phyloP scores from a whole-genome alignment of 495 filamentous ascomycete species.

The Tuber umbilicatum region DNA sequence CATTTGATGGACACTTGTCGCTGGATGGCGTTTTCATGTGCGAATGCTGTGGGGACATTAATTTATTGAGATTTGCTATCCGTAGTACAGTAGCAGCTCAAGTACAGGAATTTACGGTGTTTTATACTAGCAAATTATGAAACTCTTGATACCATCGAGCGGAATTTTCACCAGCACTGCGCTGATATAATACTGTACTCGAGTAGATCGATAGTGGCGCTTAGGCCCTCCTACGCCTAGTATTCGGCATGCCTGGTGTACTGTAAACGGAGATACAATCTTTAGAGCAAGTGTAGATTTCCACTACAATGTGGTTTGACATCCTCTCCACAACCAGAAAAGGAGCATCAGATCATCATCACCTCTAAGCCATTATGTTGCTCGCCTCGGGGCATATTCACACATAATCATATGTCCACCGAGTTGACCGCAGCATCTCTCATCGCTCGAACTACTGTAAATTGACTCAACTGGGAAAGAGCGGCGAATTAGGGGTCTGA shows the following conservation, averaged over 20 bases:
- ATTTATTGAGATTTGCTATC: neutral
- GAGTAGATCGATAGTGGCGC: neutral
- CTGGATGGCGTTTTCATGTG: neutral
- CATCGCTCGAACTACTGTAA: neutral
- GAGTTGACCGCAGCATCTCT: neutral
- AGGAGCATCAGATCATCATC: neutral
- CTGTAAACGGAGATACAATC: neutral
- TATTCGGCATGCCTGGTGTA: neutral
- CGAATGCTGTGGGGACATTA: neutral
- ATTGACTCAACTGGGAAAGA: neutral
- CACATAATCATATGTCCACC: neutral
- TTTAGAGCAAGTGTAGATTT: neutral
- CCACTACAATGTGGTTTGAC: neutral
- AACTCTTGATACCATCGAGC: neutral
- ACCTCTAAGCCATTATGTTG: neutral
- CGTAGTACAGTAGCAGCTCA: neutral
- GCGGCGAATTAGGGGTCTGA: slow-evolving; percentile 22
- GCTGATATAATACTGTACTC: neutral
- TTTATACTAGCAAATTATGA: neutral
- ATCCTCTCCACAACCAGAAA: neutral
- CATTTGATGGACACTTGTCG: neutral
- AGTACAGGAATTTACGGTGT: neutral
- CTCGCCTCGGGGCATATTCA: neutral
- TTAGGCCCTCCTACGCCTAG: neutral
- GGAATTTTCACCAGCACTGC: neutral